These are phyloP conservation scores for Blepharisma japonicum DNA, from an alignment of 73 alveolate species.

Conservation along the genomic window DNA sequence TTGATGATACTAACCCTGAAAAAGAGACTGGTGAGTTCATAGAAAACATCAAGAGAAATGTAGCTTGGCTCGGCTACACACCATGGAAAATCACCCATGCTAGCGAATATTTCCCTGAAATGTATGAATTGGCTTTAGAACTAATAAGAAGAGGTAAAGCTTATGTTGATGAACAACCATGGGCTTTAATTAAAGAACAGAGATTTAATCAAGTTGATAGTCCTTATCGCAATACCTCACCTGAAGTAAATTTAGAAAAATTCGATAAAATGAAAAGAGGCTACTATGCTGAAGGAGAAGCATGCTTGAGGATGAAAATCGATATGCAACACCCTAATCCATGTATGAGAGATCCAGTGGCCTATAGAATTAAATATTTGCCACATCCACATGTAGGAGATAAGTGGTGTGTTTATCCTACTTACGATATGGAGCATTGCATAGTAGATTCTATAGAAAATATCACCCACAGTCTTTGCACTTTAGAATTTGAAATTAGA, in stretches of 20 bases:
- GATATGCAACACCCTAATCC: slow-evolving; percentile 92
- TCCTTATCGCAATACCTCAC: slow-evolving; percentile 90
- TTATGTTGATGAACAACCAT: slow-evolving; percentile 80
- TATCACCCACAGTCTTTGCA: slow-evolving; percentile 96
- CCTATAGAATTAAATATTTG: slow-evolving; percentile 92
- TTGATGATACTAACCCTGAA: slow-evolving; percentile 99
- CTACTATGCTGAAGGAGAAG: slow-evolving; percentile 89
- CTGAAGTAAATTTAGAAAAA: slow-evolving; percentile 88
- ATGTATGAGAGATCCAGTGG: slow-evolving; percentile 97
- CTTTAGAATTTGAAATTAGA: slow-evolving; percentile 97
- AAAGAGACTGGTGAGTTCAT: slow-evolving; percentile 94
- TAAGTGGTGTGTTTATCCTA: slow-evolving; percentile 98
- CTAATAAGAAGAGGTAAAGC: slow-evolving; percentile 90
- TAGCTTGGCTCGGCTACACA: slow-evolving; percentile 91
- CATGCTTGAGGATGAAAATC: slow-evolving; percentile 93
- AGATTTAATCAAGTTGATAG: slow-evolving; percentile 81
- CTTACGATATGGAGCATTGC: slow-evolving; percentile 97
- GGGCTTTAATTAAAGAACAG: slow-evolving; percentile 65
- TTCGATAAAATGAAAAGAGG: slow-evolving; percentile 96
- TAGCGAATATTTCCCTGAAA: slow-evolving; percentile 87
- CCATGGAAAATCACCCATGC: slow-evolving; percentile 95
- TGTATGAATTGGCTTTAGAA: slow-evolving; percentile 90
- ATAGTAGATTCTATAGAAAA: slow-evolving; percentile 93
- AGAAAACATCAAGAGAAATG: slow-evolving; percentile 83
- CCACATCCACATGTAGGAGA: slow-evolving; percentile 99